Evolutionary conservation across 1,284 basidiomycete genomes (phyloP), one percentile per base, ranked within the genome.

Genomic region (Jaminaea rosea): DNA sequence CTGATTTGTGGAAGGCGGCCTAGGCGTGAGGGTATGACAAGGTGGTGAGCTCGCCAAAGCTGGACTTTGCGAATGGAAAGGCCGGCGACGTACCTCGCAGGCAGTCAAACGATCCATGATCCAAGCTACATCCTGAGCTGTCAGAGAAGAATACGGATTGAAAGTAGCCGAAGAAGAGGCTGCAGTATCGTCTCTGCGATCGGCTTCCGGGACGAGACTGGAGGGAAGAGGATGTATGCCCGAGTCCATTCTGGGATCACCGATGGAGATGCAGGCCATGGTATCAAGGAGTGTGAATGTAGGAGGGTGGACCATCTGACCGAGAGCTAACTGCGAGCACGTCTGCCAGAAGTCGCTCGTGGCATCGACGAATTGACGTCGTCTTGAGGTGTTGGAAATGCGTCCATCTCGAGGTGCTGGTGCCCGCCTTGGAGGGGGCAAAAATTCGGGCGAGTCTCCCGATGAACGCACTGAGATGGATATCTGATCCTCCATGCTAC

Each of bases 191-290:
- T n/a, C 76, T 77, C 17, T 73, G 67, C 11, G 72, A 77, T 68
- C 65, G 11, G 60, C 49, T 34, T 56, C 55, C 17, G 65, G 61
- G 21, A 66, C 27, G 11, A 53, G 39, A 15, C 60, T 54, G 1
- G 50, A 51, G 4, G 53, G 49, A 6, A 66, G 64, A 24, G 64
- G 71, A 2, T 81, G 78, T 57, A 87, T 78, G 4, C 90, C 89
- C 54, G 83, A 87, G 75, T 96, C 91, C 74, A 93, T 84, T 13
- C 87, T 82, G 10, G 87, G 84, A 73, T 93, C 88, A 52, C 88
- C 87, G 54, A 93, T 89, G 87, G 90, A 61, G 51, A 92, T 82
- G 15, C 87, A 87, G 58, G 86, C 86, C 89, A 93, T 92, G 11
- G 87, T 84, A 56, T 93, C 89, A 57, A 85, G 79, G 45, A 91